Conservation (phyloP, 2,329 filamentous ascomycete genomes). For the Clonostachys sp. region DNA sequence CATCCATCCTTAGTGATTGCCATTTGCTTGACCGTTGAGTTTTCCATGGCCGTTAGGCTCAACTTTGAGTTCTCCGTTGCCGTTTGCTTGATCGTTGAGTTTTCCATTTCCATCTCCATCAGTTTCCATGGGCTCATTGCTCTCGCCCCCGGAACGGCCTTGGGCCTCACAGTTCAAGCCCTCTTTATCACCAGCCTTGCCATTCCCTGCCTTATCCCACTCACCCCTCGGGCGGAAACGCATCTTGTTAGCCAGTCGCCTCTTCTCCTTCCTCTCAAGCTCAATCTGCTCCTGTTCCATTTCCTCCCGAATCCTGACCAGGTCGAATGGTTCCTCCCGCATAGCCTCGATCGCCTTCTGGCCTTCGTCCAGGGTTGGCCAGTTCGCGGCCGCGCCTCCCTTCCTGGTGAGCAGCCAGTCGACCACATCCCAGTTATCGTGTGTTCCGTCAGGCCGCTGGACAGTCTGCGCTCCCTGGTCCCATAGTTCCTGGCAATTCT, state of each 20-base stretch:
- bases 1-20: too few species aligned
- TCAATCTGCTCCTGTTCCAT: constrained; percentile 7
- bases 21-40: too few species aligned
- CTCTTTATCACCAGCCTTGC: too few species aligned
- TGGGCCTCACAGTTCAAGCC: too few species aligned
- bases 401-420: constrained; percentile 11
- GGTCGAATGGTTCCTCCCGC: constrained; percentile 9
- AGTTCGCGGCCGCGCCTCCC: constrained; percentile 8
- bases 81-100: too few species aligned
- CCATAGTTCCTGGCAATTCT: constrained; percentile 7
- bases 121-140: too few species aligned
- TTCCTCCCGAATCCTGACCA: constrained; percentile 3
- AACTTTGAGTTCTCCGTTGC: too few species aligned
- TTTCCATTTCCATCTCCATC: too few species aligned
- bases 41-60: too few species aligned
- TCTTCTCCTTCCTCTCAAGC: constrained; percentile 8
- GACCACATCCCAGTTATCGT: constrained; percentile 10
- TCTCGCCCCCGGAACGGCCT: too few species aligned
- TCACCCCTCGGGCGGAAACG: constrained; percentile 12
- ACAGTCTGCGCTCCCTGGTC: constrained; percentile 8
- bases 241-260: constrained; percentile 12
- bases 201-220: constrained; percentile 19
- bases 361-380: constrained; percentile 10
- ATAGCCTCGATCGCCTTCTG: constrained; percentile 8
- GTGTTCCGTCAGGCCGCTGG: constrained; percentile 6